Percentiles rank a stretch among this genome's conserved stretches.
Conservation (phyloP, 2,329 filamentous ascomycete genomes). For the Sclerotinia spermophila region DNA sequence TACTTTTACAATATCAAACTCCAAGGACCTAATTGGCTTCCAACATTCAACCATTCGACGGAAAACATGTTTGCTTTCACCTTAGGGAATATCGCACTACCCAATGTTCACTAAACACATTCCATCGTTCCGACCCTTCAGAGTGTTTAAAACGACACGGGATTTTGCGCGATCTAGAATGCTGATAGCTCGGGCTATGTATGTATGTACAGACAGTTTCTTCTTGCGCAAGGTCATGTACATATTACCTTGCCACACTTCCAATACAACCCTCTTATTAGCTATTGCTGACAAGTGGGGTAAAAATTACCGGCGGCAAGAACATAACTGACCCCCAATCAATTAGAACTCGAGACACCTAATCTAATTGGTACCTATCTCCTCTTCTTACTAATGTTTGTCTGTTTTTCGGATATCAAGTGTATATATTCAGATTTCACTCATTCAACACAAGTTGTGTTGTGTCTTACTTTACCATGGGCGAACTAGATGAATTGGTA, state of each 20-base stretch:
- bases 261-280: neutral
- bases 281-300: neutral
- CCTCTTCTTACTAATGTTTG: neutral
- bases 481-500: slow-evolving; percentile 44
- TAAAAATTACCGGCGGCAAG: slow-evolving; percentile 4
- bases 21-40: neutral
- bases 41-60: neutral
- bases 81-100: neutral
- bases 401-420: neutral
- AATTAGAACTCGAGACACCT: neutral
- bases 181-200: neutral
- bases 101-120: neutral
- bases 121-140: neutral
- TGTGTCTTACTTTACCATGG: slow-evolving; percentile 34
- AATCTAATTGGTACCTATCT: neutral
- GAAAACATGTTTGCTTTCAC: neutral
- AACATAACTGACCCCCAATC: neutral
- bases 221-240: neutral
- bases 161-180: neutral
- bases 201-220: neutral
- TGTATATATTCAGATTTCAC: neutral
- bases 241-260: slow-evolving; percentile 2
- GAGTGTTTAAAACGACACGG: neutral
- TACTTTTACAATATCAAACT: neutral
- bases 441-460: neutral